A percentile compares a stretch with the other conserved stretches of the same genome.
Conservation (phyloP, 2,329 filamentous ascomycete species). For the Ophidiomyces ophidiicola region DNA sequence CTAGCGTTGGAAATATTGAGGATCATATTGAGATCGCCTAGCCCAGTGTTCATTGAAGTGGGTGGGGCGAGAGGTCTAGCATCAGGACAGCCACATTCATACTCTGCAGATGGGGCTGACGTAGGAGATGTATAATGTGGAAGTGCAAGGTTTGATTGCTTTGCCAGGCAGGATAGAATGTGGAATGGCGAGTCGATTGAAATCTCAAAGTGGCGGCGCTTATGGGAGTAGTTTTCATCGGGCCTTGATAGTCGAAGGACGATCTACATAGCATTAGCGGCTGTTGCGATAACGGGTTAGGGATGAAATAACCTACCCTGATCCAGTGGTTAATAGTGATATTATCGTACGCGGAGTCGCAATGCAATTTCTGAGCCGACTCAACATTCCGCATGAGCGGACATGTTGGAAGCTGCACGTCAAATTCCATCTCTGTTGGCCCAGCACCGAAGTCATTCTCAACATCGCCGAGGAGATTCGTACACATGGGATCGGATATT, state of each 20-base stretch:
- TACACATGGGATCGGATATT: constrained; percentile 41
- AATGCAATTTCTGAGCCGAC: constrained; percentile 55
- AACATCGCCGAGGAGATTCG: constrained; percentile 71
- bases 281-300: neutral
- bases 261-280: constrained; percentile 46
- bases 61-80: constrained; percentile 37
- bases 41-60: constrained; percentile 16
- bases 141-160: constrained; percentile 73
- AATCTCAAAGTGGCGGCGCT: constrained; percentile 84
- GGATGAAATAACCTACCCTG: constrained; percentile 49
- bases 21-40: constrained; percentile 20
- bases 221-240: constrained; percentile 63
- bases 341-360: constrained; percentile 86
- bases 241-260: constrained; percentile 82
- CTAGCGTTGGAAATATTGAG: constrained; percentile 13
- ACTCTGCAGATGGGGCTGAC: constrained; percentile 44
- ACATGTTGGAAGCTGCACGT: constrained; percentile 80
- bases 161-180: constrained; percentile 85
- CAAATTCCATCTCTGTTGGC: constrained; percentile 89
- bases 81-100: constrained; percentile 54
- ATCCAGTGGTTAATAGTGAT: constrained; percentile 95
- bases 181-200: constrained; percentile 94
- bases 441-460: constrained; percentile 66
- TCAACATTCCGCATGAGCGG: constrained; percentile 67
- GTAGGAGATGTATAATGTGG: constrained; percentile 58